Evolutionary conservation across 345 rosid genomes (phyloP), one percentile per base, ranked within the genome.

Genomic region (Noccaea bulbosa): DNA sequence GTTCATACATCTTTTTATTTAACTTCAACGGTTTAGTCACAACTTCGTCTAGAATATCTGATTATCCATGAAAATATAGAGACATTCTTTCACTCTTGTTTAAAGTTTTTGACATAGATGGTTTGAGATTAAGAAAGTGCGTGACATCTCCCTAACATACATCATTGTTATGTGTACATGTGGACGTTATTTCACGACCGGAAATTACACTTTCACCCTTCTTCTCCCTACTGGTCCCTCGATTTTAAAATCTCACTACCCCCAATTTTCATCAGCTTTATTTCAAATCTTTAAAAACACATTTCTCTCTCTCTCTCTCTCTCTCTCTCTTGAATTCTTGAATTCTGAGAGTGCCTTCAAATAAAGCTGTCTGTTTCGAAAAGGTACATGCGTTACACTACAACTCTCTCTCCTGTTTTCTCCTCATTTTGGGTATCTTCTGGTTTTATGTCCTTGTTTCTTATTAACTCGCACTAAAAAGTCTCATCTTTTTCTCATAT

Each of bases 201-300:
- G 1, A 46, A 62, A 69, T 45, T 5, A 69, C 56, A 53, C 2
- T 54, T 67, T 24, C 53, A n/a, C 20, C 68, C 68, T 66, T 39
- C 17, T 50, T 7, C 41, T 6, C 14, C 33, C 27, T 30, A 27
- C 45, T 69, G 70, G 79, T 62, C 78, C 78, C 51, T 75, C 47
- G 39, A 39, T 27, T 69, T 62, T 52, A 27, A 69, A 66, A 52
- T 40, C 34, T 49, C 62, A 40, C 43, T 27, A 62, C 11, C 32
- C 56, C 70, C 63, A 54, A 47, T 10, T 50, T 50, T 39, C 53
- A 53, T 22, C 67, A 70, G 76, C 76, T 76, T 76, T 76, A 76
- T 76, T 76, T 76, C 72, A 76, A 76, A 76, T 54, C 66, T 75
- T 69, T 50, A 70, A 70, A 67, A 59, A 68, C 15, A 57, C 62